phyloP scores from a whole-genome alignment of 139 green algal genomes.

The Chlamydomonas sphaeroides region DNA sequence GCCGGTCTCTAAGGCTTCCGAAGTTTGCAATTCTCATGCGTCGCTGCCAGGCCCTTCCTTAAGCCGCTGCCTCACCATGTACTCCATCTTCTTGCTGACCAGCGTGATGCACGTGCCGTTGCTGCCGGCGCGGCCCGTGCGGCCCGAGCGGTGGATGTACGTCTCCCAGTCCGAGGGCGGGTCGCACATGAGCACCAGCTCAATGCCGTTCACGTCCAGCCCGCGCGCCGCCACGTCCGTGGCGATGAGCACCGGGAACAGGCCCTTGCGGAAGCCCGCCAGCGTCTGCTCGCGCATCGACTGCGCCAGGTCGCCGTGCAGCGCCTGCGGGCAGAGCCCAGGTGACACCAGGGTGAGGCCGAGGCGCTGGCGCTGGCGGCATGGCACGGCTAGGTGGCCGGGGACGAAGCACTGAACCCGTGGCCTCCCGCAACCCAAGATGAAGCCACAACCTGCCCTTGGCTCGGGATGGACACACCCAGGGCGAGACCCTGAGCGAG shows the following conservation, averaged over 20 bases:
- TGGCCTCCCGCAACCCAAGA: no score
- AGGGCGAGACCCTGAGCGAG: no score
- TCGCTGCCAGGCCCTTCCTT: no score
- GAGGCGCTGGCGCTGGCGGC: conserved; percentile 14
- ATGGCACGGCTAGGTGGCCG: no score
- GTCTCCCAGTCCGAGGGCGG: conserved; percentile 90
- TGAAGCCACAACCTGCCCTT: no score
- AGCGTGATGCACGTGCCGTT: conserved; percentile 91
- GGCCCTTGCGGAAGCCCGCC: conserved; percentile 82
- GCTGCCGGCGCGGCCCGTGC: conserved; percentile 85
- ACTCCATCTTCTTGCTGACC: conserved; percentile 82
- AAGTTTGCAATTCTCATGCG: no score
- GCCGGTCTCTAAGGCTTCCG: no score
- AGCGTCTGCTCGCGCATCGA: conserved; percentile 79
- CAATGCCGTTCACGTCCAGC: conserved; percentile 96
- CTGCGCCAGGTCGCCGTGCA: conserved; percentile 97
- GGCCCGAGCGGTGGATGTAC: conserved; percentile 91
- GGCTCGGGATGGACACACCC: no score
- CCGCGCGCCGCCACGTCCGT: conserved; percentile 98
- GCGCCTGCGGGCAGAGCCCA: conserved; percentile 57
- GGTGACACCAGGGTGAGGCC: not conserved
- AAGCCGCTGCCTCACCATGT: no score
- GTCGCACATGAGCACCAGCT: conserved; percentile 87
- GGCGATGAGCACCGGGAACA: conserved; percentile 96
- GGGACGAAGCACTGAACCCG: no score